Evolutionary conservation across 1,284 basidiomycete genomes (phyloP).

Genomic region (Coniferiporia weirii): DNA sequence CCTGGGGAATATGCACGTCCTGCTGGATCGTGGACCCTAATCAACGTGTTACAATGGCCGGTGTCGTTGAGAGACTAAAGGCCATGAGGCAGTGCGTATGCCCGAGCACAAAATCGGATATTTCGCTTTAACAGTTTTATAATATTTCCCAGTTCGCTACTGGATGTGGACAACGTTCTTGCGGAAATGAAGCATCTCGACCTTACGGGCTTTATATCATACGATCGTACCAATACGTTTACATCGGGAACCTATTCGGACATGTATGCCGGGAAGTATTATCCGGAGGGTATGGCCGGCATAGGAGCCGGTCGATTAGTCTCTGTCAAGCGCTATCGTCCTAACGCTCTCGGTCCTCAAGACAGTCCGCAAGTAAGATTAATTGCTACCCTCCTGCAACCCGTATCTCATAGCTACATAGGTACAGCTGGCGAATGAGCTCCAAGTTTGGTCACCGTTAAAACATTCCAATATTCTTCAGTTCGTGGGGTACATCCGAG

Average conservation of each 20-base stretch:
- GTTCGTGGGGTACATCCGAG: constrained; percentile 8
- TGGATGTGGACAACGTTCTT: neutral
- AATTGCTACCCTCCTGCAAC: no score
- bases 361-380: no score
- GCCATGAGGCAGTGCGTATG: neutral
- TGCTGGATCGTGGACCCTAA: neutral
- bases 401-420: neutral
- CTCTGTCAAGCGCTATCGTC: no score
- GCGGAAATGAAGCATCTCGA: neutral
- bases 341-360: no score
- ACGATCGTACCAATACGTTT: no score
- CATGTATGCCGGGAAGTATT: no score
- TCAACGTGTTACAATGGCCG: neutral
- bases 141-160: neutral
- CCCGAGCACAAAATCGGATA: neutral
- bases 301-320: no score
- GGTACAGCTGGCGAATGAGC: constrained; percentile 4
- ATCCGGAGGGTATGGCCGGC: no score
- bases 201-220: neutral
- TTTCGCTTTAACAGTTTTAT: neutral
- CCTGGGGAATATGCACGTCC: neutral
- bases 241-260: no score
- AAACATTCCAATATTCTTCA: constrained; percentile 10
- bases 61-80: neutral
- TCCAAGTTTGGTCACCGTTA: constrained; percentile 11